These are phyloP conservation scores for Vigna reflexopilosa DNA, from an alignment of 306 rosid species.

Conservation along the genomic window DNA sequence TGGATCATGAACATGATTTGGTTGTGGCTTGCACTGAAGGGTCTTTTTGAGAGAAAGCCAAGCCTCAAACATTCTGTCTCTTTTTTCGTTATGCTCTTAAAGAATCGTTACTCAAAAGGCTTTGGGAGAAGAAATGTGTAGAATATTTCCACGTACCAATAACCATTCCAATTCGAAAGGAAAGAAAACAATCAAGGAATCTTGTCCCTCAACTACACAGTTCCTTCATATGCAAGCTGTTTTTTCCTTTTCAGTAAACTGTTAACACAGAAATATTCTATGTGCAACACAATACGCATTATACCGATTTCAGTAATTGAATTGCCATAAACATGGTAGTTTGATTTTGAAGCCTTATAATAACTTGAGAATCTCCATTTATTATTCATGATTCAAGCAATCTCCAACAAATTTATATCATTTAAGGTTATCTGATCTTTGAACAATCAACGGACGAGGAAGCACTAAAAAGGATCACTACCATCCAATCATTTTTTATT, in stretches of 20 bases:
- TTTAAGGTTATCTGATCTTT: conserved; percentile 36
- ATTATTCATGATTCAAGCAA: conserved; percentile 26
- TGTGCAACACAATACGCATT: conserved; percentile 20
- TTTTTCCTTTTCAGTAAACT: conserved; percentile 1
- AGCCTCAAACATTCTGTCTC: conserved; percentile 48
- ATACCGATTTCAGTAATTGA: background rate
- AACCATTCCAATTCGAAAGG: conserved; percentile 32
- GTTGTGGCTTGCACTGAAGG: conserved; percentile 52
- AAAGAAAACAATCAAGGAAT: conserved; percentile 42
- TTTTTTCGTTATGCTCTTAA: conserved; percentile 29
- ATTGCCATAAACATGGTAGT: conserved; percentile 22
- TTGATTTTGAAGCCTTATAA: conserved; percentile 27
- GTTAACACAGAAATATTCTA: conserved; percentile 29
- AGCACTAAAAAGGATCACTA: conserved; percentile 10
- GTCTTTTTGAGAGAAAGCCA: conserved; percentile 57
- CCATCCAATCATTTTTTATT: conserved; percentile 13
- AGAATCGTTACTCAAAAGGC: conserved; percentile 21
- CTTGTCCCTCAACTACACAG: conserved; percentile 12
- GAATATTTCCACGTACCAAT: conserved; percentile 24
- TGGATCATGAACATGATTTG: conserved; percentile 61
- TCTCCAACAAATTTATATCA: conserved; percentile 12
- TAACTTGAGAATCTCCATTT: conserved; percentile 35
- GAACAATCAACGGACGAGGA: conserved; percentile 40
- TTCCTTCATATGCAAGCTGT: conserved; percentile 45
- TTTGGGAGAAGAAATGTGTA: conserved; percentile 32